These are phyloP conservation scores for Termitomyces sp. DNA, from an alignment of 768 basidiomycete species.

Conservation along the genomic window DNA sequence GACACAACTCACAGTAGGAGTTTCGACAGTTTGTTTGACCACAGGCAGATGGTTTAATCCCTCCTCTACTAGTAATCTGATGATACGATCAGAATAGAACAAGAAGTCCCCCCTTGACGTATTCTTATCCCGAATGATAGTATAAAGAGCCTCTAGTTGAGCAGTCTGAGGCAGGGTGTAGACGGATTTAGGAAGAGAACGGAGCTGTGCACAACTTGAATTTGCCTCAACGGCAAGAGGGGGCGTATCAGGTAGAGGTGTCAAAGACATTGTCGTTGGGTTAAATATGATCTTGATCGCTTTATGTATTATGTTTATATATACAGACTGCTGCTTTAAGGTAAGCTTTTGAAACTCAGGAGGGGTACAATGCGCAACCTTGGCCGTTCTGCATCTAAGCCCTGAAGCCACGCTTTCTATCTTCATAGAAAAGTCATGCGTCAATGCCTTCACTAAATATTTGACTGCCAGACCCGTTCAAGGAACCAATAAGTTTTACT, in stretches of 20 bases:
- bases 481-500: no score
- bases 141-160: slow-evolving; percentile 93
- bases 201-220: slow-evolving; percentile 30
- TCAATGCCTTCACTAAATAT: not conserved
- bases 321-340: no score
- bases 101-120: slow-evolving; percentile 92
- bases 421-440: no score
- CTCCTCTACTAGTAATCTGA: slow-evolving; percentile 74
- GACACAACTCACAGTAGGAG: slow-evolving; percentile 62
- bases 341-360: no score
- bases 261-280: slow-evolving; percentile 11
- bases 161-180: slow-evolving; percentile 85
- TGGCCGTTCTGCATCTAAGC: no score
- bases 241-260: slow-evolving; percentile 13
- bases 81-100: slow-evolving; percentile 93
- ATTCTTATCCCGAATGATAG: slow-evolving; percentile 86
- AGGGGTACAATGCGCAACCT: no score
- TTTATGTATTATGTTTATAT: no score
- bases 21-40: slow-evolving; percentile 68
- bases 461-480: no score
- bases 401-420: no score
- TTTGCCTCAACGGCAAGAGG: slow-evolving; percentile 24
- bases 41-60: slow-evolving; percentile 84
- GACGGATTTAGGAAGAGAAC: slow-evolving; percentile 71
- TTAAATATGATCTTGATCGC: not conserved